A percentile compares a stretch with the other conserved stretches of the same genome.
phyloP scores from a whole-genome alignment of 2,329 filamentous ascomycete species.

The Coniella vitis region DNA sequence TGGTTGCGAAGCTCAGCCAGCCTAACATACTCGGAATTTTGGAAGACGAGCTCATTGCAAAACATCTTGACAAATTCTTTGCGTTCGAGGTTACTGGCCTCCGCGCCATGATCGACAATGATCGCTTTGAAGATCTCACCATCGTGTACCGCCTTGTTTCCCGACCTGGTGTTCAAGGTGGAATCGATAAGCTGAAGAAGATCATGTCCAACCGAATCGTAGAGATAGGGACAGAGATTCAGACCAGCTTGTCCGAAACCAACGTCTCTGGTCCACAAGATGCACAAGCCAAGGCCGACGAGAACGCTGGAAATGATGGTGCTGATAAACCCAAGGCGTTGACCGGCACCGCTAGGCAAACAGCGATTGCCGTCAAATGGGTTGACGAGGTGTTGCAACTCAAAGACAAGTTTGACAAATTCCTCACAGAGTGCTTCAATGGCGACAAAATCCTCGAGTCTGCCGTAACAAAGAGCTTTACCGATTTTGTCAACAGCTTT shows the following conservation, averaged over 20 bases:
- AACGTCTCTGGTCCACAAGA: slow-evolving; percentile 38
- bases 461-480: slow-evolving; percentile 77
- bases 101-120: slow-evolving; percentile 85
- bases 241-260: slow-evolving; percentile 55
- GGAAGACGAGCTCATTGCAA: slow-evolving; percentile 70
- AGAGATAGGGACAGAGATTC: slow-evolving; percentile 76
- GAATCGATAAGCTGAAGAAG: slow-evolving; percentile 64
- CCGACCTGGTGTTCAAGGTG: slow-evolving; percentile 28
- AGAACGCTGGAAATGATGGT: slow-evolving; percentile 38
- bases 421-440: slow-evolving; percentile 68
- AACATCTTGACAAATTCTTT: slow-evolving; percentile 74
- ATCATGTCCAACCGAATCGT: slow-evolving; percentile 70
- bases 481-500: slow-evolving; percentile 92
- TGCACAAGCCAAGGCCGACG: slow-evolving; percentile 25
- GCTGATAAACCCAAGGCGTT: slow-evolving; percentile 44
- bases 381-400: slow-evolving; percentile 82
- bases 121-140: slow-evolving; percentile 69
- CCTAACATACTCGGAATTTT: slow-evolving; percentile 69
- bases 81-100: slow-evolving; percentile 80
- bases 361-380: slow-evolving; percentile 85
- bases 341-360: slow-evolving; percentile 66
- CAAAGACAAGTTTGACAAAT: slow-evolving; percentile 82
- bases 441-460: slow-evolving; percentile 73
- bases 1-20: slow-evolving; percentile 66
- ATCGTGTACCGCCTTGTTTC: slow-evolving; percentile 74